Conservation (phyloP, 805 yeast genomes). For the Monosporozyma siamensis region DNA sequence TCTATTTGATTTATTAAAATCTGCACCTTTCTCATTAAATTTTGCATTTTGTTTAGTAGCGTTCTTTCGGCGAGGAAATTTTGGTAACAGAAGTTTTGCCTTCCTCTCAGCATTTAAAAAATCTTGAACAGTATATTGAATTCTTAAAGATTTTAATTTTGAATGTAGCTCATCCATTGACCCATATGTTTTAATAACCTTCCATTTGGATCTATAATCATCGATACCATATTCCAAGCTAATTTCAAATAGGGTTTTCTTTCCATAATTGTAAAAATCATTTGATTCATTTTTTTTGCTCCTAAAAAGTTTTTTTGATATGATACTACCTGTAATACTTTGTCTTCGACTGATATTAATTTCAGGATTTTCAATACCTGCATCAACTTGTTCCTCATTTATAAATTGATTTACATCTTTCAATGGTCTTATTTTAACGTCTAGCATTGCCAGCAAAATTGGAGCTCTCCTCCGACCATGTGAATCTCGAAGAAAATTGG, state of each 20-base stretch:
- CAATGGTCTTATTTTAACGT: slow-evolving; percentile 47
- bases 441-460: slow-evolving; percentile 60
- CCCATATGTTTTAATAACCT: slow-evolving; percentile 57
- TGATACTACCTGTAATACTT: background rate
- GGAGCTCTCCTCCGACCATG: slow-evolving; percentile 75
- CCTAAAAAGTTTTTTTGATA: background rate
- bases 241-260: slow-evolving; percentile 37
- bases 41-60: background rate
- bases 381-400: slow-evolving; percentile 1
- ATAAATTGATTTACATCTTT: slow-evolving; percentile 14
- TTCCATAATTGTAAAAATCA: slow-evolving; percentile 28
- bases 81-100: slow-evolving; percentile 22
- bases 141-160: slow-evolving; percentile 45
- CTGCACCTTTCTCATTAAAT: slow-evolving; percentile 1
- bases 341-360: background rate
- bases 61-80: slow-evolving; percentile 17
- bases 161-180: slow-evolving; percentile 69
- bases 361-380: background rate
- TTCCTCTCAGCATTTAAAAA: slow-evolving; percentile 17
- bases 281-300: slow-evolving; percentile 29
- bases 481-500: slow-evolving; percentile 69
- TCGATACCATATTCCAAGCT: slow-evolving; percentile 89
- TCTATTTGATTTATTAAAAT: background rate
- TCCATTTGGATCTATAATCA: slow-evolving; percentile 68
- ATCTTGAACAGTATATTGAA: slow-evolving; percentile 30